Evolutionary conservation across 164 flowering plant species (phyloP).

Genomic region (Chimonanthus salicifolius): DNA sequence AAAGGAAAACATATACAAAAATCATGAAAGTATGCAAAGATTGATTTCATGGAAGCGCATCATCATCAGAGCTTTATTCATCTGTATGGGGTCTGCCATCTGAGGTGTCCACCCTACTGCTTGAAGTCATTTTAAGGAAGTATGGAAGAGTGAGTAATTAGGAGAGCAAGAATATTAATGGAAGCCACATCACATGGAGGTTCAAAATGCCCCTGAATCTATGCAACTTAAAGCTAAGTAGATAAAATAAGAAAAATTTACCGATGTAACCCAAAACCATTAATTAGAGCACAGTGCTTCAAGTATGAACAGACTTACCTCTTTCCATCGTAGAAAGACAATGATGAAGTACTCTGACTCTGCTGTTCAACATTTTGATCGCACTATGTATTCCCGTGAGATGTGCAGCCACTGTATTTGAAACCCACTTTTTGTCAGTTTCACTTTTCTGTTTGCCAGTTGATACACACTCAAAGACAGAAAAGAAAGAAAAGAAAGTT

Average conservation of each 20-base stretch:
- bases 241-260: too few relatives aligned
- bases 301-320: conserved; percentile 36
- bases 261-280: too few relatives aligned
- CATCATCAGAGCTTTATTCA: too few relatives aligned
- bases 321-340: conserved; percentile 86
- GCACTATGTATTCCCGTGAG: conserved; percentile 95
- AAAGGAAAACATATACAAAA: too few relatives aligned
- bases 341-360: conserved; percentile 78
- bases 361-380: conserved; percentile 92
- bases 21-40: too few relatives aligned
- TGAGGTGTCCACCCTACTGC: too few relatives aligned
- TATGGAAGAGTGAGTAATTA: too few relatives aligned
- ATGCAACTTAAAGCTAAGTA: background rate
- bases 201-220: background rate
- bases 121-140: too few relatives aligned
- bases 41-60: too few relatives aligned
- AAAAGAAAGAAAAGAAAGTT: background rate
- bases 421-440: conserved; percentile 5
- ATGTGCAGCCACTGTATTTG: conserved; percentile 90
- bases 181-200: background rate
- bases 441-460: background rate
- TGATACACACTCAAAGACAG: background rate
- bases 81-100: too few relatives aligned
- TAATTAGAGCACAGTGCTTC: background rate
- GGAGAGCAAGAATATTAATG: background rate